Base-by-base conservation (phyloP, 768 basidiomycete species). In the Psilocybe cyanescens region DNA sequence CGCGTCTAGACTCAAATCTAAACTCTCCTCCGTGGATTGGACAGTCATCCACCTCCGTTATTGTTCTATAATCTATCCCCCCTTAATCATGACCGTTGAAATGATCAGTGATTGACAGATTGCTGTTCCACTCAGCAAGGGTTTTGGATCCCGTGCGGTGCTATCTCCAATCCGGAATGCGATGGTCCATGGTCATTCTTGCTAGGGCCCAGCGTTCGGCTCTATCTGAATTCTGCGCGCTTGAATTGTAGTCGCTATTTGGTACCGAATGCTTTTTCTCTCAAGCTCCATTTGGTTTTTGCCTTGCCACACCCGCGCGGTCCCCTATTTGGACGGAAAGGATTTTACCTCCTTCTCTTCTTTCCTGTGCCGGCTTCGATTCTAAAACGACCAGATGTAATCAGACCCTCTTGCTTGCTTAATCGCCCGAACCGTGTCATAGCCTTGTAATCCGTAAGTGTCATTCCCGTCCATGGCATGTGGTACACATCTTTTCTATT, bases 351-450 rank as follows among this genome's bases (percentile, higher is more conserved):
- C 19, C 63, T 67, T 64, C 61, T 61, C 59, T 28, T 70, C 69
- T 53, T 50, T 65, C 60, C 48, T 57, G 8, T 68, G 52, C 66
- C 60, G 67, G 51, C 67, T 70, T 67, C 68, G 65, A 65, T 62
- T 53, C 61, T 63, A 33, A 53, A 53, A 53, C 33, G 51, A 53
- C 16, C 8, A 60, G 61, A 67, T 63, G 59, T 45, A 58, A 65
- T 62, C 59, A 64, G 54, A 48, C 50, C 55, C 58, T 56, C 52
- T 59, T 63, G 47, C 60, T 55, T 57, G 52, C 65, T 59, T 60
- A 57, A 64, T 65, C 62, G 61, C 53, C 60, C 57, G 35, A 61
- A 60, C 64, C 65, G 50, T 62, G 53, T 39, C 55, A 57, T 56
- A 62, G 50, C 37, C 57, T 52, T 48, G 52, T 33, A 50, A 24